Evolutionary conservation across 2,329 filamentous ascomycete species (phyloP).

Genomic region (Fusarium musae): DNA sequence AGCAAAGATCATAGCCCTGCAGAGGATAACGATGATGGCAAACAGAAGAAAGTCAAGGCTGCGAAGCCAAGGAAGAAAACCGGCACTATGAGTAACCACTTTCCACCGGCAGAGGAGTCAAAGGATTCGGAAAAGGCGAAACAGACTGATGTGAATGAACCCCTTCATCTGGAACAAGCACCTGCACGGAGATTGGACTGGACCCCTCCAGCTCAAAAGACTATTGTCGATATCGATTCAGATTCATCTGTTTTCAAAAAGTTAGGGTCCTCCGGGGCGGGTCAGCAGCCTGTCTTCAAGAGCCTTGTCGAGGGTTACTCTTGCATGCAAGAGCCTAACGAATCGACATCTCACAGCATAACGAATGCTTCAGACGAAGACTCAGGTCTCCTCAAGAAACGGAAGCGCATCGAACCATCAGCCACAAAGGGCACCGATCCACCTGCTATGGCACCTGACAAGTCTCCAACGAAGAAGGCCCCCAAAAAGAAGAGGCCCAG

Average conservation of each 20-base stretch:
- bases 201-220: constrained; percentile 70
- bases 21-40: constrained; percentile 26
- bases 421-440: constrained; percentile 46
- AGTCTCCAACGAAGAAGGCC: constrained; percentile 61
- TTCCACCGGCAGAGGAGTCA: constrained; percentile 36
- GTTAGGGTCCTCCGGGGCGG: constrained; percentile 8
- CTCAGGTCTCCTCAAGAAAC: constrained; percentile 59
- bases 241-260: constrained; percentile 45
- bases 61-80: constrained; percentile 23
- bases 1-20: not conserved
- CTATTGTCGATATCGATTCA: constrained; percentile 43
- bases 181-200: constrained; percentile 68
- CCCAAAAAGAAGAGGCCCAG: constrained; percentile 77
- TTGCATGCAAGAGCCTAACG: constrained; percentile 45
- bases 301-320: constrained; percentile 57
- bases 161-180: constrained; percentile 59
- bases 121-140: constrained; percentile 16
- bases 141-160: constrained; percentile 45
- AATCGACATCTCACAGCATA: constrained; percentile 31
- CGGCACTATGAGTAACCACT: constrained; percentile 51
- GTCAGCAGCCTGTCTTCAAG: constrained; percentile 52
- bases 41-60: constrained; percentile 50
- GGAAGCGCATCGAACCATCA: constrained; percentile 66
- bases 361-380: constrained; percentile 40
- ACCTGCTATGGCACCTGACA: constrained; percentile 37